A percentile compares a stretch with the other conserved stretches of the same genome.
Evolutionary conservation across 805 yeast species (phyloP).

Genomic region (Zygotorulaspora chibaensis): DNA sequence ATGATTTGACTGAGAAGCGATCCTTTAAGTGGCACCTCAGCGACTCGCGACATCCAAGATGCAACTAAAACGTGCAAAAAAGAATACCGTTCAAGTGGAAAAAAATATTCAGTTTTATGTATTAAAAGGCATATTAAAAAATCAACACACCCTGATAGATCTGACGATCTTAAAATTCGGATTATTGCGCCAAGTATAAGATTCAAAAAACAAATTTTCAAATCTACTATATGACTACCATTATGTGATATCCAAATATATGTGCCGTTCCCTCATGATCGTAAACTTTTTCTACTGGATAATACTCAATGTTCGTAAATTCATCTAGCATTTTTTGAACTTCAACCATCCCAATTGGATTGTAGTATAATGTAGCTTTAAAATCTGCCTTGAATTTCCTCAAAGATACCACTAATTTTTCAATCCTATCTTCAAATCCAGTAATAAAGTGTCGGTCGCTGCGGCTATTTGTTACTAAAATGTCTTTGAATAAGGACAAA

Average conservation of each 20-base stretch:
- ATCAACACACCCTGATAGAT: too few species aligned
- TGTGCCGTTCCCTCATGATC: conserved; percentile 22
- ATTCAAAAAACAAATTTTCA: too few species aligned
- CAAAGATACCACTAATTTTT: conserved; percentile 8
- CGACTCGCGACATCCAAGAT: too few species aligned
- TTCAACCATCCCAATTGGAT: conserved; percentile 1
- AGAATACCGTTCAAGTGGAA: too few species aligned
- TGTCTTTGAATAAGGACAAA: conserved; percentile 1
- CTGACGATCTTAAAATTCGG: too few species aligned
- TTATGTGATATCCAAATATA: conserved; percentile 20
- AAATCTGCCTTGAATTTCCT: conserved; percentile 1
- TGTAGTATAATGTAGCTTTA: conserved; percentile 22
- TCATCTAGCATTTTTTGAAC: not conserved
- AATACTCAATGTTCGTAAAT: conserved; percentile 18
- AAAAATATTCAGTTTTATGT: too few species aligned
- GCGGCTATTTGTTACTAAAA: conserved; percentile 5
- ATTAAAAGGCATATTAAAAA: too few species aligned
- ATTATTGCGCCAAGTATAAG: too few species aligned
- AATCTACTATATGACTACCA: not conserved
- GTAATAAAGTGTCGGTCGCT: conserved; percentile 18
- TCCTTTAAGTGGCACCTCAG: too few species aligned
- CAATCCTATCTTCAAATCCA: conserved; percentile 15
- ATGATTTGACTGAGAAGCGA: too few species aligned
- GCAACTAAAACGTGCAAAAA: too few species aligned
- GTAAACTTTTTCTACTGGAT: conserved; percentile 28